These are phyloP conservation scores for Daucus carota DNA, from an alignment of 129 eudicot genomes.

Conservation along the genomic window DNA sequence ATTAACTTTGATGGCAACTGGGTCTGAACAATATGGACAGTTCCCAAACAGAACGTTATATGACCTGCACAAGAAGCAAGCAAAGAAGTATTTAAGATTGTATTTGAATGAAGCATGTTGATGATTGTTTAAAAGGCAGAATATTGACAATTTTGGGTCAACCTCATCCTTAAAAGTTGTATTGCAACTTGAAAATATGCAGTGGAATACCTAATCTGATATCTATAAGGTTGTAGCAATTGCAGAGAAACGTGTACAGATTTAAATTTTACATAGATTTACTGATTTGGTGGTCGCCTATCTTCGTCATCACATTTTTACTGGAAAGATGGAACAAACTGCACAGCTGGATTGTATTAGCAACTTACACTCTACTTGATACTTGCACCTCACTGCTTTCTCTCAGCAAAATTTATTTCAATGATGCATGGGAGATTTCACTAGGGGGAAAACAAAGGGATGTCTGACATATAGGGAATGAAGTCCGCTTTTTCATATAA, in stretches of 20 bases:
- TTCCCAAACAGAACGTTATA: slow-evolving; percentile 73
- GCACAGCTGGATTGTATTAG: background rate
- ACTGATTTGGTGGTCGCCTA: background rate
- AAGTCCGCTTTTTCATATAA: background rate
- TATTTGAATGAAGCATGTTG: background rate
- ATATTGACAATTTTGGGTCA: background rate
- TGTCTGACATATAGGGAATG: background rate
- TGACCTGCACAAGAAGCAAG: slow-evolving; percentile 45
- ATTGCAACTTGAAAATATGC: background rate
- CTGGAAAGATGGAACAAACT: background rate
- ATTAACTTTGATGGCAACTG: slow-evolving; percentile 61
- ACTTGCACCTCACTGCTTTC: background rate
- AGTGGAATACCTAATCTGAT: background rate
- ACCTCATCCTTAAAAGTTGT: background rate
- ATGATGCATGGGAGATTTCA: background rate
- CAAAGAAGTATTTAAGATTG: slow-evolving; percentile 6
- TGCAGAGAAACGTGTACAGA: background rate
- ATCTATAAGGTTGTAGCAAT: background rate
- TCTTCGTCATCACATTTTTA: background rate
- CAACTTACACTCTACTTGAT: background rate
- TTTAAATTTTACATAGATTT: background rate
- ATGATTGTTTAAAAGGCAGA: background rate
- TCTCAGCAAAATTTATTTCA: background rate
- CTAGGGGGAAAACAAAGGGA: background rate
- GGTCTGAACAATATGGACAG: slow-evolving; percentile 80